Conservation (phyloP, 1,284 basidiomycete species). For the Boletellus dicymbophilus region DNA sequence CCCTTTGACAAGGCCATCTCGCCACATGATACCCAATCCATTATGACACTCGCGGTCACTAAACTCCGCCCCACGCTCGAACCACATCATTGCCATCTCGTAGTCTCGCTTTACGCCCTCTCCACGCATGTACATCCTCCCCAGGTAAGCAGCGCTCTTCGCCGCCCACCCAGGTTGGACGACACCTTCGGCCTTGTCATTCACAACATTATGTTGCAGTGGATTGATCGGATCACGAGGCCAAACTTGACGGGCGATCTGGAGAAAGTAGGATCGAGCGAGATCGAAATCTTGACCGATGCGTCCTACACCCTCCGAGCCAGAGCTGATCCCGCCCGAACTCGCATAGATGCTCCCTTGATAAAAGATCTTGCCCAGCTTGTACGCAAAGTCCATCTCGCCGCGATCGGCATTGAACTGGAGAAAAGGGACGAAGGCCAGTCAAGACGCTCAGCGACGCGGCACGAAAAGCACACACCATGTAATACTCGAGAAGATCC, state of each 20-base stretch:
- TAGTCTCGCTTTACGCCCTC: constrained; percentile 88
- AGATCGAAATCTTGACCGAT: constrained; percentile 74
- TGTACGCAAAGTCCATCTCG: constrained; percentile 83
- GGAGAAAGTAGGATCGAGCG: constrained; percentile 81
- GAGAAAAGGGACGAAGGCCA: constrained; percentile 7
- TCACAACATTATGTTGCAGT: constrained; percentile 41
- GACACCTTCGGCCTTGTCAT: constrained; percentile 53
- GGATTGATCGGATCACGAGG: constrained; percentile 68
- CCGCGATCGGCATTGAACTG: constrained; percentile 93
- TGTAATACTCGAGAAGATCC: constrained; percentile 90
- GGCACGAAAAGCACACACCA: constrained; percentile 47
- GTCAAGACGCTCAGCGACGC: not conserved
- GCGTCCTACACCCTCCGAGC: constrained; percentile 84
- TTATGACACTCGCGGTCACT: constrained; percentile 89
- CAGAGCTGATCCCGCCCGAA: constrained; percentile 76
- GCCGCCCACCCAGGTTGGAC: constrained; percentile 68
- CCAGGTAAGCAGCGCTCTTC: constrained; percentile 82
- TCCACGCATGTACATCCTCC: constrained; percentile 92
- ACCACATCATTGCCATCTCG: constrained; percentile 88
- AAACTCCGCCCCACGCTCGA: constrained; percentile 76
- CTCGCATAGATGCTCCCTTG: constrained; percentile 84
- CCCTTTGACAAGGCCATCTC: constrained; percentile 82
- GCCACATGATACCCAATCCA: constrained; percentile 88
- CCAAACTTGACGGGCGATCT: constrained; percentile 84
- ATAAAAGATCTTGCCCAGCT: constrained; percentile 92